These are phyloP conservation scores for Nannochloropsis gaditana DNA, from an alignment of 108 stramenopile genomes.

Conservation along the genomic window DNA sequence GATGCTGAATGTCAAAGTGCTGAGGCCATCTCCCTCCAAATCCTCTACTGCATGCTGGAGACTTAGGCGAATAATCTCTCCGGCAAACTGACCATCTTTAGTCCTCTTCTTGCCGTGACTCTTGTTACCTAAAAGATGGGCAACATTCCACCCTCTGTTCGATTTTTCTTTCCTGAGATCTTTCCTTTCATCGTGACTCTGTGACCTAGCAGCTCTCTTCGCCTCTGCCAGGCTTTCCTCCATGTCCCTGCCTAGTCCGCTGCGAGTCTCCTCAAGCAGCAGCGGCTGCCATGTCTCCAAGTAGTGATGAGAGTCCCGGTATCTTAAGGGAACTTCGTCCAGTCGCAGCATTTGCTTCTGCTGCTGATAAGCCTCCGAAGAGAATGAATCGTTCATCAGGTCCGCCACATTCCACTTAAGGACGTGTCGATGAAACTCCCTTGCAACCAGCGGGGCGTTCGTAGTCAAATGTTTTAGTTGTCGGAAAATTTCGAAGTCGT, in stretches of 20 bases:
- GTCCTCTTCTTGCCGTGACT: background rate
- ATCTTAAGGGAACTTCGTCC: background rate
- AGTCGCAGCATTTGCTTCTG: background rate
- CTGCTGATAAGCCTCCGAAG: background rate
- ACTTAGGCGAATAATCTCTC: background rate
- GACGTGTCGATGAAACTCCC: slow-evolving; percentile 4
- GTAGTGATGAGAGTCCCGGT: slow-evolving; percentile 1
- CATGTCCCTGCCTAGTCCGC: background rate
- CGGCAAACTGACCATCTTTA: background rate
- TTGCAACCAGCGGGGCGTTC: background rate
- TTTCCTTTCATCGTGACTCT: background rate
- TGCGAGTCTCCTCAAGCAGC: background rate
- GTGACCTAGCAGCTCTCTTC: background rate
- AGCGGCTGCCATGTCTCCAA: background rate
- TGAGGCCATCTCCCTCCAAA: background rate
- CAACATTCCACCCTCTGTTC: too few species aligned
- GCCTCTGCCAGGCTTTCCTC: background rate
- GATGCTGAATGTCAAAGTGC: background rate
- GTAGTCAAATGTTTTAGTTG: background rate
- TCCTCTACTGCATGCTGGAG: background rate
- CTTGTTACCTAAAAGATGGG: too few species aligned
- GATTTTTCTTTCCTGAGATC: background rate
- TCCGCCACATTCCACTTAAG: background rate
- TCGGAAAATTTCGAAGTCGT: background rate
- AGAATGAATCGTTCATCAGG: background rate